Conservation (phyloP, 225 moss, liverwort and hornwort species). For the Marchantia polymorpha region DNA sequence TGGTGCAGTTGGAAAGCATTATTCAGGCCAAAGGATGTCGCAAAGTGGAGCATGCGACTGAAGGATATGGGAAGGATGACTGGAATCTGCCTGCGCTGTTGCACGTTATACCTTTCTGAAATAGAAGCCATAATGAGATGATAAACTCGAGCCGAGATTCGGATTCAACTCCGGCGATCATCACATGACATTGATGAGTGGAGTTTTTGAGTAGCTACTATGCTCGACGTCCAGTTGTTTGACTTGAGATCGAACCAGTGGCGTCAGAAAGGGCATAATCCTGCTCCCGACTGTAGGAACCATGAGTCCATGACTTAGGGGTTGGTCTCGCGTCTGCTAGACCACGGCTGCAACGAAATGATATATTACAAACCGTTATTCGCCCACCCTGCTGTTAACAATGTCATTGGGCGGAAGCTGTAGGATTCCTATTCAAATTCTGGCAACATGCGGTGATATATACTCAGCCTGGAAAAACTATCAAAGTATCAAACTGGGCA, state of each 20-base stretch:
- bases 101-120: too few species aligned
- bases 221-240: not conserved
- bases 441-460: not conserved
- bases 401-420: not conserved
- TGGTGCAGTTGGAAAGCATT: too few species aligned
- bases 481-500: not conserved
- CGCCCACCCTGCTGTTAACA: not conserved
- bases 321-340: not conserved
- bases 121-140: too few species aligned
- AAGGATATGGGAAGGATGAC: too few species aligned
- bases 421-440: not conserved
- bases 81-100: too few species aligned
- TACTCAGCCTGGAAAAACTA: not conserved
- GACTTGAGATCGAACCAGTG: not conserved
- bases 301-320: not conserved
- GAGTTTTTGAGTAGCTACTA: too few species aligned
- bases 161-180: too few species aligned
- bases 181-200: too few species aligned
- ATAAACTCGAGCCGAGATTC: too few species aligned
- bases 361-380: not conserved
- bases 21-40: too few species aligned
- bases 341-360: not conserved
- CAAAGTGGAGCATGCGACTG: too few species aligned
- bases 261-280: not conserved
- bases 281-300: slow-evolving; percentile 6